These are phyloP conservation scores for Fusarium nurragi DNA, from an alignment of 2,329 filamentous ascomycete genomes.

Conservation along the genomic window DNA sequence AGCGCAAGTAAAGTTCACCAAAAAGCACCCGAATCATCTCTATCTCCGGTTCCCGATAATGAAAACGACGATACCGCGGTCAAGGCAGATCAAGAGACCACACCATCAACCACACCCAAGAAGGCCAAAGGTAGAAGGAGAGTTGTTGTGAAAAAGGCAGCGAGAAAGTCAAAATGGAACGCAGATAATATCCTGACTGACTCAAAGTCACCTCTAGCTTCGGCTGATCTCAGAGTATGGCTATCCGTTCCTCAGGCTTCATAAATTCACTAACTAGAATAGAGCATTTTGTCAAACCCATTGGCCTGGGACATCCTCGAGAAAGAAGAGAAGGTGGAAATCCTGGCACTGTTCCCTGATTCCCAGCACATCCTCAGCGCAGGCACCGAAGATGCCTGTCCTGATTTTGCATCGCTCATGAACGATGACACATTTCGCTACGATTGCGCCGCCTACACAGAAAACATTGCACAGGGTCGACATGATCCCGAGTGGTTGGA, in stretches of 20 bases:
- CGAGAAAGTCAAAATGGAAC: constrained; percentile 50
- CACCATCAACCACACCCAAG: background rate
- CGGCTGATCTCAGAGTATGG: constrained; percentile 50
- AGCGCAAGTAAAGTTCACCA: background rate
- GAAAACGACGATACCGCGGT: constrained; percentile 4
- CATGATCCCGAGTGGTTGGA: constrained; percentile 64
- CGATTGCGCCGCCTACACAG: constrained; percentile 57
- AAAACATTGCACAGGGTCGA: constrained; percentile 57
- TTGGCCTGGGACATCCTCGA: constrained; percentile 52
- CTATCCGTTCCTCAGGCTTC: background rate
- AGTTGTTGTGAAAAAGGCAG: constrained; percentile 35
- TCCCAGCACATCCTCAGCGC: constrained; percentile 51
- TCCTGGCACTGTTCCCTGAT: constrained; percentile 53
- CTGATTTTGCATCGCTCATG: constrained; percentile 54
- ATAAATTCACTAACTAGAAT: background rate
- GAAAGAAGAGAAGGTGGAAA: constrained; percentile 48
- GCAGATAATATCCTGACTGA: constrained; percentile 50
- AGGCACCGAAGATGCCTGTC: constrained; percentile 51
- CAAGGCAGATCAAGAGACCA: constrained; percentile 5
- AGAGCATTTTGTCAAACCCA: constrained; percentile 52
- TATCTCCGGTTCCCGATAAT: constrained; percentile 18
- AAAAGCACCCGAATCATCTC: constrained; percentile 12
- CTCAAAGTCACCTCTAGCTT: constrained; percentile 52
- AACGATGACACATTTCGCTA: constrained; percentile 60
- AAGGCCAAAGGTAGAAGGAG: constrained; percentile 39